These are phyloP conservation scores for Onygenales sp. DNA, from an alignment of 2,329 filamentous ascomycete species.

Conservation along the genomic window DNA sequence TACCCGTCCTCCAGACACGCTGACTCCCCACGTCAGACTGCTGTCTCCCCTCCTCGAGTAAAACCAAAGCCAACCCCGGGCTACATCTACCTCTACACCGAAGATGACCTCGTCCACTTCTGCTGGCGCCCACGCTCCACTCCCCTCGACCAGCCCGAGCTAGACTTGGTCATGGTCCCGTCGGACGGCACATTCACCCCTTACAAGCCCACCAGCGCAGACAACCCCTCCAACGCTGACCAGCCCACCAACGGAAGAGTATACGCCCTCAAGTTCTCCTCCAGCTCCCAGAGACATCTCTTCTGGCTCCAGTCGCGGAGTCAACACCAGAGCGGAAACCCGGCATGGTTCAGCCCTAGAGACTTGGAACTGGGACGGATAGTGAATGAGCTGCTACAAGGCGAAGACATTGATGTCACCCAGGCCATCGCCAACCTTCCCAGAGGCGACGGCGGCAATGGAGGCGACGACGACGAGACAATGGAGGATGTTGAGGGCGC, in stretches of 20 bases:
- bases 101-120: slow-evolving; percentile 94
- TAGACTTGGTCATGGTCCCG: slow-evolving; percentile 92
- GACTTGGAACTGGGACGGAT: slow-evolving; percentile 83
- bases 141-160: slow-evolving; percentile 61
- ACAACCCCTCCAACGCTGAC: slow-evolving; percentile 53
- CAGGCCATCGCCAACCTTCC: slow-evolving; percentile 59
- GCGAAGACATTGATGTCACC: slow-evolving; percentile 75
- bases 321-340: slow-evolving; percentile 61
- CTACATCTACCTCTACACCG: slow-evolving; percentile 84
- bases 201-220: slow-evolving; percentile 54
- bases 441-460: slow-evolving; percentile 39
- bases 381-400: slow-evolving; percentile 74
- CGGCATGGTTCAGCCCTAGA: slow-evolving; percentile 71
- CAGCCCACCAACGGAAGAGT: slow-evolving; percentile 71
- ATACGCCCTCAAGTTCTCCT: slow-evolving; percentile 87
- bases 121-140: slow-evolving; percentile 83
- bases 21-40: slow-evolving; percentile 28
- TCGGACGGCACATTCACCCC: slow-evolving; percentile 78
- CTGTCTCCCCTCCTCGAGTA: slow-evolving; percentile 58
- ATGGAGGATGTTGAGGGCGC: slow-evolving; percentile 67
- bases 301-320: slow-evolving; percentile 96
- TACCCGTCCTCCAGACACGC: neutral
- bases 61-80: slow-evolving; percentile 64
- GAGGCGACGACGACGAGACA: slow-evolving; percentile 61
- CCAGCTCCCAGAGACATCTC: slow-evolving; percentile 79